phyloP scores from a whole-genome alignment of 2,329 filamentous ascomycete genomes.

The Claviceps fusiformis region DNA sequence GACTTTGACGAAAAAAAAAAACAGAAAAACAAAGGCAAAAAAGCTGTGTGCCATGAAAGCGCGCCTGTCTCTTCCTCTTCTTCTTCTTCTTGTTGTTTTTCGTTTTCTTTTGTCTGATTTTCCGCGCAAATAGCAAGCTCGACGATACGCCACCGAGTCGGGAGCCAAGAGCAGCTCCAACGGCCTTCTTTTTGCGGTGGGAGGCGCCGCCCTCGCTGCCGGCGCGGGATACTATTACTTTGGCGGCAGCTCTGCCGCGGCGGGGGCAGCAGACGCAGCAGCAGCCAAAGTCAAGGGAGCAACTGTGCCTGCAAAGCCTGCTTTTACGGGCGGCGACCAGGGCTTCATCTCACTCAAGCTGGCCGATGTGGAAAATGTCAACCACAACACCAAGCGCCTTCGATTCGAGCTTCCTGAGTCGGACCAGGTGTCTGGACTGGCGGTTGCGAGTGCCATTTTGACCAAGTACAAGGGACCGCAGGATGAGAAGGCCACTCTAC shows the following conservation, averaged over 20 bases:
- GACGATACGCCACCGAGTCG: conserved; percentile 56
- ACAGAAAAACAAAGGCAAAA: background rate
- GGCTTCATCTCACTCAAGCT: conserved; percentile 76
- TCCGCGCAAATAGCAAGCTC: conserved; percentile 25
- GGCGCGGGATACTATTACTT: conserved; percentile 44
- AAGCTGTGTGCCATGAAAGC: background rate
- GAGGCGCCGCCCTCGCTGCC: conserved; percentile 45
- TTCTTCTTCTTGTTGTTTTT: background rate
- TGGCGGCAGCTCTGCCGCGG: conserved; percentile 37
- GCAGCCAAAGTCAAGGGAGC: conserved; percentile 37
- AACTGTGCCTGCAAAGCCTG: conserved; percentile 27
- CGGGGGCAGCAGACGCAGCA: conserved; percentile 21
- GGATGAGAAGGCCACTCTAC: conserved; percentile 71
- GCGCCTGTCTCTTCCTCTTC: no score
- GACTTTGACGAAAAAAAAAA: background rate
- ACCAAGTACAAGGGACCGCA: conserved; percentile 83
- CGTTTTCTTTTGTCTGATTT: background rate
- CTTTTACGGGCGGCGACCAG: conserved; percentile 74
- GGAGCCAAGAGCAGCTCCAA: conserved; percentile 41
- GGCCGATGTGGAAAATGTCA: conserved; percentile 63
- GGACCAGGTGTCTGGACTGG: conserved; percentile 71
- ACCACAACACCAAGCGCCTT: conserved; percentile 90
- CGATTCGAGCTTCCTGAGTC: conserved; percentile 76
- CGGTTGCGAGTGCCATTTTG: conserved; percentile 73
- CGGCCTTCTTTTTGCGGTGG: conserved; percentile 44